phyloP scores from a whole-genome alignment of 1,139 yeast genomes.

The Pichia sp. region DNA sequence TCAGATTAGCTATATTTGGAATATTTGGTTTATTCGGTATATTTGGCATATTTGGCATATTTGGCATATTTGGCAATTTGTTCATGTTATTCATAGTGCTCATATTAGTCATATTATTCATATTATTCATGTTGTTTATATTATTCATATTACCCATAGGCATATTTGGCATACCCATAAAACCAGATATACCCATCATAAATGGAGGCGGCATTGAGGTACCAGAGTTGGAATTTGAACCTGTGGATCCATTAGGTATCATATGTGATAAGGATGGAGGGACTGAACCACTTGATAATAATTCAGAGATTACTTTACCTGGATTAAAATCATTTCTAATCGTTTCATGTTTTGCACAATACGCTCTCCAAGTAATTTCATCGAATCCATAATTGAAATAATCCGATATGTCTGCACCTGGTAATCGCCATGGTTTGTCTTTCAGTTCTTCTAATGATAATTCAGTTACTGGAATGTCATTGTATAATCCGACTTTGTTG shows the following conservation, averaged over 20 bases:
- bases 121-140: conserved; percentile 13
- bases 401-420: conserved; percentile 92
- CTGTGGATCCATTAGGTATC: conserved; percentile 14
- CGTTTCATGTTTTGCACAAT: conserved; percentile 83
- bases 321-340: conserved; percentile 75
- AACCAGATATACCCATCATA: conserved; percentile 37
- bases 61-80: conserved; percentile 32
- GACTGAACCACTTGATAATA: conserved; percentile 30
- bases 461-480: conserved; percentile 80
- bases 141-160: conserved; percentile 15
- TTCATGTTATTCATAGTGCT: conserved; percentile 25
- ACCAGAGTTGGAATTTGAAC: conserved; percentile 7
- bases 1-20: neutral
- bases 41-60: conserved; percentile 28
- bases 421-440: conserved; percentile 97
- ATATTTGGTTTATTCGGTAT: conserved; percentile 18
- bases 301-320: conserved; percentile 40
- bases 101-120: conserved; percentile 9
- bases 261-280: conserved; percentile 25
- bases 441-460: conserved; percentile 77
- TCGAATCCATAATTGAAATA: conserved; percentile 96
- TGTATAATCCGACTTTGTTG: conserved; percentile 69
- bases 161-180: conserved; percentile 27
- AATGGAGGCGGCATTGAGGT: conserved; percentile 22
- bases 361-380: conserved; percentile 93